Conservation (phyloP, 2,329 filamentous ascomycete species). For the Fusarium annulatum region DNA sequence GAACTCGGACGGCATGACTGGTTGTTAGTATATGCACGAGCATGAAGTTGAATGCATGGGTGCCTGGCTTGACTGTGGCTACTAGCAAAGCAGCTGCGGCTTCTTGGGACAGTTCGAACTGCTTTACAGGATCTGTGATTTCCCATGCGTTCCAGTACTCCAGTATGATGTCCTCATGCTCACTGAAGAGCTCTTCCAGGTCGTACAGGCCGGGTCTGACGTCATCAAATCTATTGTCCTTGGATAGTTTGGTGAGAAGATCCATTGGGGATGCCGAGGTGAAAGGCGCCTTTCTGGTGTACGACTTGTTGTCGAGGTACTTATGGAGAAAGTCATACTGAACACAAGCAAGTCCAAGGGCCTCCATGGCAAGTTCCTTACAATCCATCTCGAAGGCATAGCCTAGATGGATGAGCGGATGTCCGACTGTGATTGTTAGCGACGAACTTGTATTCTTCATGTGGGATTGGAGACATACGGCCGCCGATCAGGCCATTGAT, state of each 20-base stretch:
- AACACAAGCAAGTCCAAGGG: slow-evolving; percentile 74
- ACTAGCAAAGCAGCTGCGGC: slow-evolving; percentile 71
- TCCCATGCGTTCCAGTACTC: slow-evolving; percentile 94
- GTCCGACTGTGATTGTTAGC: slow-evolving; percentile 71
- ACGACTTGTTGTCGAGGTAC: slow-evolving; percentile 78
- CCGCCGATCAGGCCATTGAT: slow-evolving; percentile 84
- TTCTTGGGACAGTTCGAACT: slow-evolving; percentile 79
- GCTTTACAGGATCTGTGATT: slow-evolving; percentile 73
- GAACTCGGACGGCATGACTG: slow-evolving; percentile 86
- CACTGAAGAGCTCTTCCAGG: slow-evolving; percentile 73
- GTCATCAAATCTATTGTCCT: slow-evolving; percentile 76
- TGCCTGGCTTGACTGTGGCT: slow-evolving; percentile 65
- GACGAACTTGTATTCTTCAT: not conserved
- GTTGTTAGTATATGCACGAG: slow-evolving; percentile 84
- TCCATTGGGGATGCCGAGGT: slow-evolving; percentile 72
- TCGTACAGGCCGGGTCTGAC: slow-evolving; percentile 68
- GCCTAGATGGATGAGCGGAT: slow-evolving; percentile 94
- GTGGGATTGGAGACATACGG: slow-evolving; percentile 63
- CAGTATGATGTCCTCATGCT: slow-evolving; percentile 76
- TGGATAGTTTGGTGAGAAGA: slow-evolving; percentile 75
- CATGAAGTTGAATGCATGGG: slow-evolving; percentile 83
- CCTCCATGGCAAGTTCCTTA: slow-evolving; percentile 89
- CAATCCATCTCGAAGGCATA: slow-evolving; percentile 91
- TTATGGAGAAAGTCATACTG: slow-evolving; percentile 71
- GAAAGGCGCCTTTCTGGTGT: slow-evolving; percentile 72